Base-by-base conservation (phyloP, 176 grass and related monocot species). In the Phoenix roebelenii region DNA sequence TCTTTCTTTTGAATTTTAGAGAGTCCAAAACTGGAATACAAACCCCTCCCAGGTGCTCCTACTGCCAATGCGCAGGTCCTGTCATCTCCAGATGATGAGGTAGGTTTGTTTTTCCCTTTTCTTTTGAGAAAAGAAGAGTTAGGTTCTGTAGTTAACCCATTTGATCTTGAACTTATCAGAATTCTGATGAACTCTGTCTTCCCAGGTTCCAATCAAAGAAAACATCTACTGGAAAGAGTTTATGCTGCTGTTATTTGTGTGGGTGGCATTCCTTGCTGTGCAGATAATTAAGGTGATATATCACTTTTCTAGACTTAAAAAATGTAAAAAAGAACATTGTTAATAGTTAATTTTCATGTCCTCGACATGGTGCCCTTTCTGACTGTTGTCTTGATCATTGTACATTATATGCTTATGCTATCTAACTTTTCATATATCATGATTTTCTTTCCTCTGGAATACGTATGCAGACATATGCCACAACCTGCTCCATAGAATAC, bases 401-500 rank as follows among this genome's bases (percentile, higher is more conserved):
- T 12, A 12, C 35, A 12, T 2, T 44, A 12, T 44, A 3, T 44
- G 35, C 35, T 44, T 44, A 3, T 44, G 35, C 35, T 44, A 44
- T 12, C 35, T 44, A 44, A 44, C 35, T 44, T 44, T 3, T 44
- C 35, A 44, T 44, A 3, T 60, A 58, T 71, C 23, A 60, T 22
- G 50, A 22, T 39, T 26, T 18, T 19, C 12, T 65, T 50, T 50
- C 48, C 20, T 51, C 10, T 51, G 19, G 50, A 49, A 65, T 10
- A 44, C 2, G 9, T 14, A 44, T 71, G 25, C 68, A 71, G 68
- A 60, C 55, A 6, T 24, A 60, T 60, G 23, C 57, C 57, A 52
- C 17, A 71, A 60, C 18, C 18, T 71, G 68, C 56, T 71, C 68
- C 16, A 52, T 58, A 30, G 68, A 52, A 49, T 71, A 71, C 58